Evolutionary conservation across 306 rosid species (phyloP), one percentile per base, ranked within the genome.

Genomic region (Dicorynia guianensis): DNA sequence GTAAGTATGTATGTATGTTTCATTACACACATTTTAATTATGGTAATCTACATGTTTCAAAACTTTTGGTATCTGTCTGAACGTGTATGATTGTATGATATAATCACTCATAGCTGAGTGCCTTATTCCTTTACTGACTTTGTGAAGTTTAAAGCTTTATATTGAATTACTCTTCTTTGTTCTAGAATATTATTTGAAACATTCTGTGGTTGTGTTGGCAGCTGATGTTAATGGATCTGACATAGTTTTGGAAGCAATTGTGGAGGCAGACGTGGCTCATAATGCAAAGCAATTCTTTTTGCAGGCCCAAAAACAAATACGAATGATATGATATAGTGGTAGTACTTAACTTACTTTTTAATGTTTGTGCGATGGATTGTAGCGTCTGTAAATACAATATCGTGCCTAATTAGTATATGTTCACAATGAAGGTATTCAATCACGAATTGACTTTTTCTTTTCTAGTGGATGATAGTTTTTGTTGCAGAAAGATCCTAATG

Each of bases 211-310:
- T 86, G 54, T 74, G 53, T 66, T 84, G 82, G 74, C 88, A 90
- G 97, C 74, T 56, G 84, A 84, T 38, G 77, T 75, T 67, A 83
- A 65, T 43, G 98, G 97, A 78, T 89, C 94, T 36, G 94, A 91
- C 77, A 61, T 89, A 75, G 82, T 93, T 55, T 84, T 87, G 74
- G 97, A 92, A 86, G 98, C 97, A 46, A 71, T 90, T 42, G 49
- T 92, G 80, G 97, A 91, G 88, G 91, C 98, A 81, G 96, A 92
- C 75, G 93, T 94, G 49, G 96, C 97, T 60, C 89, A 53, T 67
- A 92, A 72, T 2, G 96, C 97, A 74, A 92, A 95, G 83, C 89
- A 92, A 50, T 92, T 92, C 88, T 87, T 92, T 85, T 89, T 91
- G 14, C 86, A 80, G 50, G 95, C 91, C 57, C 85, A 87, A 79